Conservation (phyloP, 352 stramenopile species). For the Hyaloperonospora arabidopsidis region DNA sequence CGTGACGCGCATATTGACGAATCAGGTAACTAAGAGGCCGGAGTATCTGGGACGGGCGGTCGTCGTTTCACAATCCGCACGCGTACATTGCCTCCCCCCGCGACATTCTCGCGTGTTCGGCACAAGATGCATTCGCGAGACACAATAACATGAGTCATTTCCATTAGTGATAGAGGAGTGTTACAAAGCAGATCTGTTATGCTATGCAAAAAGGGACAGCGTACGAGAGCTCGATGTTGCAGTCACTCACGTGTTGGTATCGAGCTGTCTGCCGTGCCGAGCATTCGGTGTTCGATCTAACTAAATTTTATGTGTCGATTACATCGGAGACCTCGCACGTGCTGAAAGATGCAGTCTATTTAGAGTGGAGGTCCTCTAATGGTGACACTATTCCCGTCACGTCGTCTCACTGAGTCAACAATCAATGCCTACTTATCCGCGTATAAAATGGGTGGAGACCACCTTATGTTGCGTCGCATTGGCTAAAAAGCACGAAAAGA, state of each 20-base stretch:
- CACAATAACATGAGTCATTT: no score
- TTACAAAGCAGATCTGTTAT: no score
- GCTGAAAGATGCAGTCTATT: no score
- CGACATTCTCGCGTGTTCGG: no score
- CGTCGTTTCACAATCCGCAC: no score
- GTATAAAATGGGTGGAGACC: slow-evolving; percentile 21
- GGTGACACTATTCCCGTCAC: slow-evolving; percentile 13
- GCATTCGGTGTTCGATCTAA: neutral
- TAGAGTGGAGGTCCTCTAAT: neutral
- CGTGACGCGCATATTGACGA: no score
- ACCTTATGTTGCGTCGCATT: slow-evolving; percentile 4
- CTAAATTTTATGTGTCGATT: neutral
- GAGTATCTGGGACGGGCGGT: no score
- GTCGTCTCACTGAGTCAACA: slow-evolving; percentile 13
- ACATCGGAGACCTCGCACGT: no score
- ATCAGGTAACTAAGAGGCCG: no score
- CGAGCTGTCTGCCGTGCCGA: neutral
- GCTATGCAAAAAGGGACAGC: neutral
- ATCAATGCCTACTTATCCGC: neutral
- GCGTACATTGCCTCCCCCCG: no score
- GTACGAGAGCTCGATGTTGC: slow-evolving; percentile 22
- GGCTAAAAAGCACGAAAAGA: slow-evolving; percentile 11
- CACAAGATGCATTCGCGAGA: no score
- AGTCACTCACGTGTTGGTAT: slow-evolving; percentile 9
- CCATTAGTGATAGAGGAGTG: no score